These are phyloP conservation scores for Trichoderma gracile DNA, from an alignment of 2,329 filamentous ascomycete genomes.

Conservation along the genomic window DNA sequence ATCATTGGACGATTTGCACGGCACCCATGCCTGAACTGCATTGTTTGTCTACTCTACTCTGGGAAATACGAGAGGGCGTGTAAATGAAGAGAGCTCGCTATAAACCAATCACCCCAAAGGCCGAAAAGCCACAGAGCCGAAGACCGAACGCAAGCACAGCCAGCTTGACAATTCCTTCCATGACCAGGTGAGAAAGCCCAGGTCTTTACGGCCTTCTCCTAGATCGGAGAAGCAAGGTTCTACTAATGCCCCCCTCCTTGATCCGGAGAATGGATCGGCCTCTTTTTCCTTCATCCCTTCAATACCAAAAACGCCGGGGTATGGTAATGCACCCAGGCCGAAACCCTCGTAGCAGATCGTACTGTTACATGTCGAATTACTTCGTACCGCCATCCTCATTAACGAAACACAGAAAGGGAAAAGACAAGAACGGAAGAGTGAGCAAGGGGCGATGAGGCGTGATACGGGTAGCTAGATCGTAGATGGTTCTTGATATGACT, in stretches of 20 bases:
- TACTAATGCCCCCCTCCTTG: background rate
- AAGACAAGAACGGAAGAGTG: too few species aligned
- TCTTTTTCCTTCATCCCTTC: constrained; percentile 8
- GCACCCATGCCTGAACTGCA: background rate
- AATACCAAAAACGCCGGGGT: constrained; percentile 28
- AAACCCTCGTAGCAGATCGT: constrained; percentile 19
- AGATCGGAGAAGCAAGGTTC: too few species aligned
- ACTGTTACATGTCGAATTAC: constrained; percentile 15
- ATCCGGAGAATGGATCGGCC: background rate
- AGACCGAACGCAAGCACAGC: constrained; percentile 1
- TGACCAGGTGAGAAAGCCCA: too few species aligned
- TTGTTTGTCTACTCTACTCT: background rate
- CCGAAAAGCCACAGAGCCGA: background rate
- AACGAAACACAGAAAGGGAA: background rate
- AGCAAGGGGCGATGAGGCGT: too few species aligned
- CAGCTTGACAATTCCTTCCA: background rate
- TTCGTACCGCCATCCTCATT: background rate
- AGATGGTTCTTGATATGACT: background rate
- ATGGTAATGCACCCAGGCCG: constrained; percentile 20
- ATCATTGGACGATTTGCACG: background rate
- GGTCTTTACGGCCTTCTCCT: too few species aligned
- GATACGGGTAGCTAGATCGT: background rate
- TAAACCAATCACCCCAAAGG: constrained; percentile 1
- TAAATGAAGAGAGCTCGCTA: constrained; percentile 12
- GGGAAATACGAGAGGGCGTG: background rate